A percentile compares a stretch with the other conserved stretches of the same genome.
phyloP scores from a whole-genome alignment of 2,329 filamentous ascomycete species.

The Shiraia bambusicola region DNA sequence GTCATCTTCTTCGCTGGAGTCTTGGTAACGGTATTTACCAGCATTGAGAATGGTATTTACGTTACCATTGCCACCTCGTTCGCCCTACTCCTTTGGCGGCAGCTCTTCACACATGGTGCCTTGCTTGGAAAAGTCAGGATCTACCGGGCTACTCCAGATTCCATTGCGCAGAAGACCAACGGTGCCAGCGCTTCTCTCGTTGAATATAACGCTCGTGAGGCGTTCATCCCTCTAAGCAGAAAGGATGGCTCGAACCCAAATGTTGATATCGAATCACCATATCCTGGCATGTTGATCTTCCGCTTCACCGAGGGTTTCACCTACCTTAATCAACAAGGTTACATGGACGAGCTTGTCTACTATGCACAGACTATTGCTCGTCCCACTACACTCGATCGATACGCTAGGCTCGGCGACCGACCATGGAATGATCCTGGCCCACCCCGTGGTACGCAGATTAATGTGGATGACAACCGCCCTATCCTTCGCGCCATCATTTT shows the following conservation, averaged over 20 bases:
- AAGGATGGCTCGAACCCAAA: constrained; percentile 88
- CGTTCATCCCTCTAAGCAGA: constrained; percentile 72
- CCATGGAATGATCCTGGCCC: constrained; percentile 95
- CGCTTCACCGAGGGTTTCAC: constrained; percentile 94
- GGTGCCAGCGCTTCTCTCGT: constrained; percentile 12
- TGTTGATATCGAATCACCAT: constrained; percentile 75
- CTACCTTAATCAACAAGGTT: constrained; percentile 89
- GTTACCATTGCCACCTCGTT: constrained; percentile 76
- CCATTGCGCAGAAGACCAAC: constrained; percentile 55
- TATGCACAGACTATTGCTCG: constrained; percentile 63
- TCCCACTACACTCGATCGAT: constrained; percentile 71
- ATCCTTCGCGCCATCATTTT: constrained; percentile 86
- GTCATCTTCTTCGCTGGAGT: constrained; percentile 93
- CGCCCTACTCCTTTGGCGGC: constrained; percentile 77
- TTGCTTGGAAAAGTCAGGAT: constrained; percentile 78
- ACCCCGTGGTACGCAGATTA: constrained; percentile 54
- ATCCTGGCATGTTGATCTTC: constrained; percentile 94
- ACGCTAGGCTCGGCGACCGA: constrained; percentile 60
- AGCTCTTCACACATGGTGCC: constrained; percentile 77
- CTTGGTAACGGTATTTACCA: constrained; percentile 81
- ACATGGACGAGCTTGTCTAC: constrained; percentile 67
- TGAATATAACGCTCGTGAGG: constrained; percentile 25
- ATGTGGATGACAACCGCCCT: constrained; percentile 58
- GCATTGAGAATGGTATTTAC: constrained; percentile 92
- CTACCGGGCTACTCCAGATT: constrained; percentile 79